Evolutionary conservation across 2,329 filamentous ascomycete genomes (phyloP).

Genomic region (Fusarium sp.): DNA sequence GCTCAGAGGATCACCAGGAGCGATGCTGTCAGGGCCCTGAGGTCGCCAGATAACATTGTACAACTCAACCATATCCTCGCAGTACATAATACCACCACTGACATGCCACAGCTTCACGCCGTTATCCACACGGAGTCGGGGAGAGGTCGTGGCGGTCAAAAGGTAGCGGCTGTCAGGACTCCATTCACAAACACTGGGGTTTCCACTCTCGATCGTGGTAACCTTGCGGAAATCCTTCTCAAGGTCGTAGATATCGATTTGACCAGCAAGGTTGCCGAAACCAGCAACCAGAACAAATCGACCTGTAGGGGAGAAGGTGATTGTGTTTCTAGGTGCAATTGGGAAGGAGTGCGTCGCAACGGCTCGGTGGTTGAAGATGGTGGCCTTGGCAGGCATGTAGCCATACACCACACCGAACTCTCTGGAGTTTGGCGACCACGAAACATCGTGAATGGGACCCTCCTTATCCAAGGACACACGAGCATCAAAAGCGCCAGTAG

Average conservation of each 20-base stretch:
- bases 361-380: constrained; percentile 94
- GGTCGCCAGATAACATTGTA: constrained; percentile 94
- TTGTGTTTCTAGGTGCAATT: constrained; percentile 91
- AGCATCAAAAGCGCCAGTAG: constrained; percentile 92
- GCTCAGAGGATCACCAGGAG: constrained; percentile 77
- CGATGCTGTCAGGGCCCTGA: constrained; percentile 70
- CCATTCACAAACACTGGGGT: constrained; percentile 97
- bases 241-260: constrained; percentile 97
- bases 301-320: constrained; percentile 92
- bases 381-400: constrained; percentile 99
- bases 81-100: constrained; percentile 89
- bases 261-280: constrained; percentile 96
- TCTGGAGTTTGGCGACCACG: constrained; percentile 98
- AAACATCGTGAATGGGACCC: constrained; percentile 96
- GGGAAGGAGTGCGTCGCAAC: constrained; percentile 87
- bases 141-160: constrained; percentile 97
- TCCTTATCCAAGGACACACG: constrained; percentile 95
- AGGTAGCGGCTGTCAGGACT: constrained; percentile 96
- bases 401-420: constrained; percentile 98
- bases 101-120: constrained; percentile 97
- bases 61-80: constrained; percentile 92
- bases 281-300: constrained; percentile 94
- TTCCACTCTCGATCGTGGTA: constrained; percentile 93
- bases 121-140: constrained; percentile 95
- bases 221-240: constrained; percentile 95